phyloP scores from a whole-genome alignment of 1,139 yeast species.

The Pichia sp. region DNA sequence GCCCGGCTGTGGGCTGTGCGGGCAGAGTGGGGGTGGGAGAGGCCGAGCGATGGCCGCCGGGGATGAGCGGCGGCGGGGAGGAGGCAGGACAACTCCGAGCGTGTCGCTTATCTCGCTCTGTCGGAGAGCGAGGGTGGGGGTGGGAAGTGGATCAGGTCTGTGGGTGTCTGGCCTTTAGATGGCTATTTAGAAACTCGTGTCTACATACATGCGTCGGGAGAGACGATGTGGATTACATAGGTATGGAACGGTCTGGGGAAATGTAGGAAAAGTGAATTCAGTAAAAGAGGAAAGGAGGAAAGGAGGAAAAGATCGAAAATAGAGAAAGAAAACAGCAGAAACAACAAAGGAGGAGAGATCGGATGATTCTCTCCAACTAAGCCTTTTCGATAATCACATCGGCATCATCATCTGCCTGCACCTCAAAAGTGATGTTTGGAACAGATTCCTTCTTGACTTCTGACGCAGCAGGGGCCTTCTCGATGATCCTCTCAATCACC shows the following conservation, averaged over 20 bases:
- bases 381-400: slow-evolving; percentile 30
- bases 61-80: background rate
- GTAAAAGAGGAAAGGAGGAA: background rate
- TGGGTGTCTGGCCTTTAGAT: background rate
- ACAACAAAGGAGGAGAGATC: no score
- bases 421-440: slow-evolving; percentile 28
- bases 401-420: slow-evolving; percentile 29
- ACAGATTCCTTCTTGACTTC: background rate
- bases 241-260: background rate
- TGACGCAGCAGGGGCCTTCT: background rate
- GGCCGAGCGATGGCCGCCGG: background rate
- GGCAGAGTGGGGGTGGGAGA: background rate
- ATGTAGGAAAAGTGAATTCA: background rate
- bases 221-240: background rate
- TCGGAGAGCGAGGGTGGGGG: no score
- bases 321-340: no score
- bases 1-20: background rate
- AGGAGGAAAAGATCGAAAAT: no score
- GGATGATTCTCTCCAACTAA: background rate
- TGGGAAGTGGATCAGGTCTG: no score
- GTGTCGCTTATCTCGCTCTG: background rate
- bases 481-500: slow-evolving; percentile 11
- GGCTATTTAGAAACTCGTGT: background rate
- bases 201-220: background rate
- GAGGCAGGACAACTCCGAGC: background rate